A percentile compares a stretch with the other conserved stretches of the same genome.
These are phyloP conservation scores for Ophiognomonia clavigignenti-juglandacearum DNA, from an alignment of 2,329 filamentous ascomycete genomes.

Conservation along the genomic window DNA sequence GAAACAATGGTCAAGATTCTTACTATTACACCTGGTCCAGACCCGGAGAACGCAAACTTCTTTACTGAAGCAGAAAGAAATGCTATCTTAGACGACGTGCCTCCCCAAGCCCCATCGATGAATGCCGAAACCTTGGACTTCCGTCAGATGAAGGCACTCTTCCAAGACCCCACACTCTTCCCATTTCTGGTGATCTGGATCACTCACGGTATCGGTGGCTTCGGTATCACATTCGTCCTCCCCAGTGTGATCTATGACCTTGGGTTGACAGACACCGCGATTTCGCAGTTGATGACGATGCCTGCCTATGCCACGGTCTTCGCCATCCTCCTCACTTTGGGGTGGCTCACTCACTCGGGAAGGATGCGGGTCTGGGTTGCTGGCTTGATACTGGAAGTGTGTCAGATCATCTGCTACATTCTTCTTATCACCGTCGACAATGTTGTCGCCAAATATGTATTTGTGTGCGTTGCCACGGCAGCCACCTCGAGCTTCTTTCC, in stretches of 20 bases:
- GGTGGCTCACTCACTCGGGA: conserved; percentile 20
- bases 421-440: conserved; percentile 31
- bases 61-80: conserved; percentile 19
- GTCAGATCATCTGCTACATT: conserved; percentile 33
- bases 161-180: conserved; percentile 20
- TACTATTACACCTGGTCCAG: conserved; percentile 4
- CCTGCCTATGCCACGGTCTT: conserved; percentile 18
- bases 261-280: conserved; percentile 22
- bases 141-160: conserved; percentile 18
- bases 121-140: conserved; percentile 19
- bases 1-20: no score
- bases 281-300: conserved; percentile 26
- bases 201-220: conserved; percentile 24
- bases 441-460: conserved; percentile 31
- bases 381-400: conserved; percentile 25
- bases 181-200: conserved; percentile 24
- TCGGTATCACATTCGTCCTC: conserved; percentile 23
- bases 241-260: conserved; percentile 25
- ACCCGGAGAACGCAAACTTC: conserved; percentile 21
- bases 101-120: conserved; percentile 21
- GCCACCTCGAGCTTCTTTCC: conserved; percentile 33
- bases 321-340: conserved; percentile 21
- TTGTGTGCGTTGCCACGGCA: conserved; percentile 34
- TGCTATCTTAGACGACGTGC: conserved; percentile 19
- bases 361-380: conserved; percentile 21